phyloP scores from a whole-genome alignment of 2,329 filamentous ascomycete genomes.

The Colletotrichum abscissum region DNA sequence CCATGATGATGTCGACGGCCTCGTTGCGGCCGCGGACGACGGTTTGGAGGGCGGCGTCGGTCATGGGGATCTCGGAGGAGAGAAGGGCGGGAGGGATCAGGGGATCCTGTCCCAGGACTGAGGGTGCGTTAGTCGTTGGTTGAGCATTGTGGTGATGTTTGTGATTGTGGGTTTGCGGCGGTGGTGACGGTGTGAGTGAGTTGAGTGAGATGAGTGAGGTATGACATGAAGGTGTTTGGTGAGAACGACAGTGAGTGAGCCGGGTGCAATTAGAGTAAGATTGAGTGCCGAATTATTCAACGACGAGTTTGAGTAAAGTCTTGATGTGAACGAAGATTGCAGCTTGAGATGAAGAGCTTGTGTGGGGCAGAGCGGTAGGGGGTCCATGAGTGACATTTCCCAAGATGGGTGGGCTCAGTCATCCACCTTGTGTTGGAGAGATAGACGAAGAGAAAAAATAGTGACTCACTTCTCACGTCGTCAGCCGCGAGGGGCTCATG shows the following conservation, averaged over 20 bases:
- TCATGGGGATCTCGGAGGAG: constrained; percentile 84
- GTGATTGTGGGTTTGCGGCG: not conserved
- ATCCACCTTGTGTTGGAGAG: no score
- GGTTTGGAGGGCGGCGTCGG: constrained; percentile 70
- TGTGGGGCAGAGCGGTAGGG: not conserved
- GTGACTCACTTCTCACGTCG: constrained; percentile 55
- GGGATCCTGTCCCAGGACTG: constrained; percentile 94
- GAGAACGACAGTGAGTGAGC: not conserved
- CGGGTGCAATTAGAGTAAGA: not conserved
- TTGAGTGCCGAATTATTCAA: not conserved
- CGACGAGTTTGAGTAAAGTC: not conserved
- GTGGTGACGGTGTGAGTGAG: not conserved
- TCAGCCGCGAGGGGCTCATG: constrained; percentile 53
- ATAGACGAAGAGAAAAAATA: not conserved
- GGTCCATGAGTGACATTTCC: constrained; percentile 14
- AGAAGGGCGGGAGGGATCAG: constrained; percentile 90
- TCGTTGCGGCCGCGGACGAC: constrained; percentile 78
- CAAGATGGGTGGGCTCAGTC: not conserved
- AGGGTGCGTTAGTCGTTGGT: constrained; percentile 39
- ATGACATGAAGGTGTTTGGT: not conserved
- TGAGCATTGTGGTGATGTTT: constrained; percentile 37
- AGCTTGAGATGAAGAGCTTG: not conserved
- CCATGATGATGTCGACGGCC: constrained; percentile 80
- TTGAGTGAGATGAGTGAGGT: not conserved
- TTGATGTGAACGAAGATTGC: not conserved